Percentiles rank a stretch among this genome's conserved stretches.
These are phyloP conservation scores for Phytophthora lateralis DNA, from an alignment of 352 stramenopile species.

Conservation along the genomic window DNA sequence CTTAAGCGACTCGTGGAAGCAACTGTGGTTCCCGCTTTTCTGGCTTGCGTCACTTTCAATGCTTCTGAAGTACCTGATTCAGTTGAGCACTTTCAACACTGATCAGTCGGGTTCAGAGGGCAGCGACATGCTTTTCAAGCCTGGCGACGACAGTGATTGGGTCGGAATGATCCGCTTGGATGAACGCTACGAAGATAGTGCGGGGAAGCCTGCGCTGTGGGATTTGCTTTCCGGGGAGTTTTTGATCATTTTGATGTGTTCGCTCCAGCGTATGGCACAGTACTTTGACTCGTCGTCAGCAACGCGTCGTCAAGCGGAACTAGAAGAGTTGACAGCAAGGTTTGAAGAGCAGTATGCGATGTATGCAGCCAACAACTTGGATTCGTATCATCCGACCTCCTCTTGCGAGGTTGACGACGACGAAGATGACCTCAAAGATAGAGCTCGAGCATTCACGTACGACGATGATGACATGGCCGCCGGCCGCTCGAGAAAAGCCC, in stretches of 20 bases:
- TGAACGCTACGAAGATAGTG: constrained; percentile 43
- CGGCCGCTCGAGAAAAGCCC: constrained; percentile 19
- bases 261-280: constrained; percentile 69
- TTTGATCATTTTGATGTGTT: constrained; percentile 76
- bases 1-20: constrained; percentile 63
- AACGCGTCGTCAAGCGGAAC: constrained; percentile 36
- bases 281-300: constrained; percentile 69
- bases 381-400: constrained; percentile 46
- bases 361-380: constrained; percentile 44
- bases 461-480: constrained; percentile 26
- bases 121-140: constrained; percentile 42
- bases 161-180: constrained; percentile 55
- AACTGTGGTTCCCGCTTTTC: constrained; percentile 81
- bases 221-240: constrained; percentile 59
- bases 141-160: constrained; percentile 63
- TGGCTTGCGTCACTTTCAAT: constrained; percentile 72
- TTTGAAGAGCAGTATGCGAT: constrained; percentile 59
- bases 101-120: constrained; percentile 24
- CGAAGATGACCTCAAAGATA: constrained; percentile 53
- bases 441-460: constrained; percentile 42
- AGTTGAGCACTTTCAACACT: constrained; percentile 61
- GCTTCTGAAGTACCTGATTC: constrained; percentile 68
- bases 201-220: constrained; percentile 51
- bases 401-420: constrained; percentile 63
- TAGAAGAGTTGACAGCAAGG: constrained; percentile 40